A percentile compares a stretch with the other conserved stretches of the same genome.
Evolutionary conservation across 2,329 filamentous ascomycete genomes (phyloP).

Genomic region (Ploettnerulaceae sp.): DNA sequence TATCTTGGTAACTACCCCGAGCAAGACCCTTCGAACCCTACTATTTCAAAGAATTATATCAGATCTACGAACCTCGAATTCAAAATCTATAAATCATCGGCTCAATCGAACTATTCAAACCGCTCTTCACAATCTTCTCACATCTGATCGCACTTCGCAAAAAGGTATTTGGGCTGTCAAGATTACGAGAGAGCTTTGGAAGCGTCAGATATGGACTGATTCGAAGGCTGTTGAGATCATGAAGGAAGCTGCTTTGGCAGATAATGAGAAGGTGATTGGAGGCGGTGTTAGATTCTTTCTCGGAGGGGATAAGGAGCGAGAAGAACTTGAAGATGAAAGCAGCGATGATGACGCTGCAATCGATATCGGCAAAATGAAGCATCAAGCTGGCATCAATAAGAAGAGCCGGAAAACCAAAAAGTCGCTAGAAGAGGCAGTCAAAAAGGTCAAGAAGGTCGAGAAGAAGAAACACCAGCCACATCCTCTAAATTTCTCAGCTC

Average conservation of each 20-base stretch:
- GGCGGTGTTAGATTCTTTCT: constrained; percentile 92
- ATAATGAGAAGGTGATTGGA: constrained; percentile 88
- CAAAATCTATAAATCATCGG: constrained; percentile 82
- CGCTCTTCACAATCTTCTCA: constrained; percentile 85
- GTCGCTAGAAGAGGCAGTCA: constrained; percentile 72
- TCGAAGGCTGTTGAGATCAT: constrained; percentile 95
- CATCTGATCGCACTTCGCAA: constrained; percentile 75
- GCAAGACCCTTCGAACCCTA: constrained; percentile 79
- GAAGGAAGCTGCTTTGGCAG: constrained; percentile 84
- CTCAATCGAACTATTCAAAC: constrained; percentile 92
- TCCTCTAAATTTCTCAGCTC: constrained; percentile 89
- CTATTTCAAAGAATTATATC: constrained; percentile 89
- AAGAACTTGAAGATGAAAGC: constrained; percentile 74
- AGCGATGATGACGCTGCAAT: constrained; percentile 78
- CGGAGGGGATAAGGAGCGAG: constrained; percentile 90
- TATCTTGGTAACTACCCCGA: constrained; percentile 84
- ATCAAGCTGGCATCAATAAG: constrained; percentile 90
- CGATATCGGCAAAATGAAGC: constrained; percentile 76
- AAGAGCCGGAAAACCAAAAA: constrained; percentile 86
- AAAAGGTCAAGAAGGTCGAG: constrained; percentile 77
- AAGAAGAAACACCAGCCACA: constrained; percentile 85
- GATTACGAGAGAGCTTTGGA: constrained; percentile 92
- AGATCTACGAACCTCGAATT: constrained; percentile 83
- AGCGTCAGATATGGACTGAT: constrained; percentile 92
- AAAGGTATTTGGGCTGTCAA: constrained; percentile 96